Base-by-base conservation (phyloP, 495 filamentous ascomycete species). In the Pseudoneurospora amorphoporcata region DNA sequence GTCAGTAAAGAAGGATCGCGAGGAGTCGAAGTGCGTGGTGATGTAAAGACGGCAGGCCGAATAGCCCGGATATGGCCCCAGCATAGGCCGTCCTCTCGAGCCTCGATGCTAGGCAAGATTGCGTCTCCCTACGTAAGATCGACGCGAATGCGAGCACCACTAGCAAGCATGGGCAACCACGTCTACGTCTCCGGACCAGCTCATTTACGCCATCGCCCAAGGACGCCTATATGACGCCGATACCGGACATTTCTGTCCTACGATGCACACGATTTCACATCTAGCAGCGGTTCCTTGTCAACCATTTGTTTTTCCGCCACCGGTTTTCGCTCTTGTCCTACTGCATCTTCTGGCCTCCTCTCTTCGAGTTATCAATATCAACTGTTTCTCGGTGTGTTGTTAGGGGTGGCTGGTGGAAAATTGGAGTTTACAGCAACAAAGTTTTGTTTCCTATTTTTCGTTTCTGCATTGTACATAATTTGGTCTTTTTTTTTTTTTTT, bases 1-100 rank as follows among this genome's bases (percentile, higher is more conserved):
- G 37, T 91, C 91, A 32, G 95, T 98, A 47, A 97, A 94, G 82
- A 86, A 87, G 71, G 85, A 87, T 23, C 86, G 86, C 74, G 84
- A 85, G 58, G 81, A 83, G 16, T 82, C 80, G 39, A 89, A 87
- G 74, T 90, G 89, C 76, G 76, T 72, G 53, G 80, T 90, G 43
- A 88, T 90, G 87, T 90, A 81, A 84, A 84, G 72, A 65, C 6
- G 53, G 29, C 53, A 17, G 32, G 17, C 12, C 29, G 53, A 65
- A 37, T 17, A 35, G 14, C 53, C 53, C 53, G 53, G 53, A 17
- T 32, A 68, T 23, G 71, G 68, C 35, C 19, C 39, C 42, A 58
- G 43, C 32, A 45, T 65, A 70, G 41, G 43, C 19, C 40, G 29
- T 69, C 35, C 70, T 19, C 37, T 41, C 19, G 61, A 19, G 16